Evolutionary conservation across 169 alveolate genomes (phyloP).

Genomic region (Eimeria praecox): DNA sequence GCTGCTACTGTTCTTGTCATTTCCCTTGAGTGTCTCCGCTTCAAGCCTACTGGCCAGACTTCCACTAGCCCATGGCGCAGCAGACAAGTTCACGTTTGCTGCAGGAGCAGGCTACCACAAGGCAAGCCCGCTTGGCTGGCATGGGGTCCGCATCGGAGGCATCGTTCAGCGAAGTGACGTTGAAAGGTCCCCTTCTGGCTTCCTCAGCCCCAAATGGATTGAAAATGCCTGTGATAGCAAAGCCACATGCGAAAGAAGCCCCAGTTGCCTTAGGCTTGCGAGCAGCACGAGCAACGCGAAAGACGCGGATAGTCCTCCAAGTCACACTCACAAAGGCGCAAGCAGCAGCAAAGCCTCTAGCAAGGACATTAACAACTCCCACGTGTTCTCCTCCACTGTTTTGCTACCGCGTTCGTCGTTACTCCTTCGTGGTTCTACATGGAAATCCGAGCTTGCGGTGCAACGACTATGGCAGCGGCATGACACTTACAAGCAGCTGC

Average conservation of each 20-base stretch:
- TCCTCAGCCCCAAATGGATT: not conserved
- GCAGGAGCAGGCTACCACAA: not conserved
- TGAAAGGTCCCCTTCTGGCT: not conserved
- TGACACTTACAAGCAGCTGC: conserved; percentile 65
- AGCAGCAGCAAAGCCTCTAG: conserved; percentile 25
- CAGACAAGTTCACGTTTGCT: not conserved
- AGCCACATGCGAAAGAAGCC: not conserved
- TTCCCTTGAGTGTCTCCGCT: not conserved
- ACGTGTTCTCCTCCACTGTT: conserved; percentile 60
- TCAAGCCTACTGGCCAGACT: conserved; percentile 5
- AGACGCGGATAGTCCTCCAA: not conserved
- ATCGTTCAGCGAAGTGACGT: not conserved
- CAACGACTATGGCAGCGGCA: conserved; percentile 77
- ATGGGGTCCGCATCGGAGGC: not conserved
- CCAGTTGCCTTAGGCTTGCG: not conserved
- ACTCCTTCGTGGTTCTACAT: conserved; percentile 28
- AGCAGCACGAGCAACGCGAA: not conserved
- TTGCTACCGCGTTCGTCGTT: conserved; percentile 57
- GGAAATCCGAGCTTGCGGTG: conserved; percentile 72
- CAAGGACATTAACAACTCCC: conserved; percentile 23
- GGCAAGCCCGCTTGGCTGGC: not conserved
- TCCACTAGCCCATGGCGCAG: not conserved
- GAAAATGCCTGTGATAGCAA: not conserved
- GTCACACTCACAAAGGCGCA: not conserved
- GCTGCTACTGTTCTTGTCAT: not conserved